These are phyloP conservation scores for Gypsophila paniculata DNA, from an alignment of 179 eudicot genomes.

Conservation along the genomic window DNA sequence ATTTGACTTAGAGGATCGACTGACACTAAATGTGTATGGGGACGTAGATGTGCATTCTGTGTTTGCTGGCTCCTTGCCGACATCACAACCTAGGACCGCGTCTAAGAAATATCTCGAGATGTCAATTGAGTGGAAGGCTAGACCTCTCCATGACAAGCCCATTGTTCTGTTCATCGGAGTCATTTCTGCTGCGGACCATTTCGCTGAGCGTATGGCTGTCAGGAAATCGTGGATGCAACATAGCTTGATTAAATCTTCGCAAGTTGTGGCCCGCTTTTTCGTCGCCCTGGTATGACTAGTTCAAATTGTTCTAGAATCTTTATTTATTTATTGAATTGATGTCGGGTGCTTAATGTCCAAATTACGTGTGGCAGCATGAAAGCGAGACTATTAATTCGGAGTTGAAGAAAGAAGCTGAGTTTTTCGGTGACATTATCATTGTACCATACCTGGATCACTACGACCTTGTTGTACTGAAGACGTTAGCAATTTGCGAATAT, in stretches of 20 bases:
- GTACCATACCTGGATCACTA: constrained; percentile 57
- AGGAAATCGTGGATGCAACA: constrained; percentile 62
- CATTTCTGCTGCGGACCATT: constrained; percentile 52
- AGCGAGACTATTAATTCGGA: constrained; percentile 39
- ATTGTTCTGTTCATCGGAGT: constrained; percentile 43
- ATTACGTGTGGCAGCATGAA: constrained; percentile 37
- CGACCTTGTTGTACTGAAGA: constrained; percentile 59
- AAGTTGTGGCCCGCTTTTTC: constrained; percentile 46
- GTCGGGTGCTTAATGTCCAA: not conserved
- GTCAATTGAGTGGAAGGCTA: constrained; percentile 48
- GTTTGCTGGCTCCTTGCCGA: constrained; percentile 55
- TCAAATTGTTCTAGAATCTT: not conserved
- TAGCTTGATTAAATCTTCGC: constrained; percentile 33
- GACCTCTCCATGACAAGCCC: constrained; percentile 28
- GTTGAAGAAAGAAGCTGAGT: constrained; percentile 52
- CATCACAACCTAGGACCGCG: constrained; percentile 45
- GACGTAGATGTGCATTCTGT: constrained; percentile 57
- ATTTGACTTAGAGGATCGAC: constrained; percentile 60
- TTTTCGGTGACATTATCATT: constrained; percentile 47
- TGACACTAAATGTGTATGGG: constrained; percentile 43
- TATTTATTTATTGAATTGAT: no score
- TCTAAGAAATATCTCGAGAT: constrained; percentile 58
- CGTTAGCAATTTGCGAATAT: constrained; percentile 52
- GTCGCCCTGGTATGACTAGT: constrained; percentile 44
- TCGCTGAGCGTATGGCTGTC: constrained; percentile 57